Evolutionary conservation across 768 basidiomycete species (phyloP).

Genomic region (Gloeostereum incarnatum): DNA sequence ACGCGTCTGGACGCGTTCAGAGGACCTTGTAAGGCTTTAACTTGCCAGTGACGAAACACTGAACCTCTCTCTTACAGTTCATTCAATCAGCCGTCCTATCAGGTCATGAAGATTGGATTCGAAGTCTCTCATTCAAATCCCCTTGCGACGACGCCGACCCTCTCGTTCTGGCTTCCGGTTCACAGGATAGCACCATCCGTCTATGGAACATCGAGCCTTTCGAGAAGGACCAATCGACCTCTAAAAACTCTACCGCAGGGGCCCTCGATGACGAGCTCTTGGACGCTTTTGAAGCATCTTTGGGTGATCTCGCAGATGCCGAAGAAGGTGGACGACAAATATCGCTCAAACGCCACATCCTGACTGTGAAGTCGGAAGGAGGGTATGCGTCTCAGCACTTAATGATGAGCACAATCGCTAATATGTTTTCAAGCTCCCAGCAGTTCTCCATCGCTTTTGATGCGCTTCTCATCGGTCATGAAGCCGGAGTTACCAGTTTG

Average conservation of each 20-base stretch:
- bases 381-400: slow-evolving; percentile 20
- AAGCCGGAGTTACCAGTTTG: slow-evolving; percentile 85
- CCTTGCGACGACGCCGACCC: slow-evolving; percentile 24
- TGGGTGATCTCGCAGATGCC: slow-evolving; percentile 58
- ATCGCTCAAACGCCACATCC: slow-evolving; percentile 77
- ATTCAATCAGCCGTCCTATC: slow-evolving; percentile 47
- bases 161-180: slow-evolving; percentile 83
- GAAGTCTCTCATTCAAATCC: slow-evolving; percentile 59
- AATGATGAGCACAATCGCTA: neutral
- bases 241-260: slow-evolving; percentile 12
- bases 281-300: slow-evolving; percentile 80
- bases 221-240: slow-evolving; percentile 17
- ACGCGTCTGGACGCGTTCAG: slow-evolving; percentile 67
- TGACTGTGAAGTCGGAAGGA: slow-evolving; percentile 48
- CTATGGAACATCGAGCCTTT: slow-evolving; percentile 77
- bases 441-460: slow-evolving; percentile 85
- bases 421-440: slow-evolving; percentile 15
- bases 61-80: slow-evolving; percentile 30
- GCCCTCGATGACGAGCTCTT: slow-evolving; percentile 63
- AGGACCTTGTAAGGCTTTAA: slow-evolving; percentile 32
- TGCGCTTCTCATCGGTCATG: slow-evolving; percentile 92
- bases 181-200: slow-evolving; percentile 90
- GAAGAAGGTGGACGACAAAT: slow-evolving; percentile 83
- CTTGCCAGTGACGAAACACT: neutral
- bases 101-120: slow-evolving; percentile 97